These are phyloP conservation scores for Pseudogymnoascus sp. DNA, from an alignment of 2,329 filamentous ascomycete genomes.

Conservation along the genomic window DNA sequence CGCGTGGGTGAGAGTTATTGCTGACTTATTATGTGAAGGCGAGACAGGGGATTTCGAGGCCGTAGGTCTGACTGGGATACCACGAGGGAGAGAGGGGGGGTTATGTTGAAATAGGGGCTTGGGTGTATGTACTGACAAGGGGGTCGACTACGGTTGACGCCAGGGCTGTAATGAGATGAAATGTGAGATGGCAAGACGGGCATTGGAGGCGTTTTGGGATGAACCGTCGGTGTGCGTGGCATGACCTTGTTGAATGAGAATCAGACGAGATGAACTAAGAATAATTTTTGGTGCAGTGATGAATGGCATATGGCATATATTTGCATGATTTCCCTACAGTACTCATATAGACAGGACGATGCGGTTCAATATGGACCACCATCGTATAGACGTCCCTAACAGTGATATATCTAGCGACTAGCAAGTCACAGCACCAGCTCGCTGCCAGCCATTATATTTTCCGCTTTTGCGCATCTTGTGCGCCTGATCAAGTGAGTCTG, in stretches of 20 bases:
- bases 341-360: no score
- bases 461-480: not conserved
- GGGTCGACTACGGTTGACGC: not conserved
- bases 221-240: not conserved
- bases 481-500: not conserved
- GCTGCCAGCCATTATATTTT: not conserved
- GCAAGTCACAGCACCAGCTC: not conserved
- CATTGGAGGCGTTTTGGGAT: constrained; percentile 3
- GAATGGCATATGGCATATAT: not conserved
- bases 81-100: not conserved
- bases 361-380: no score
- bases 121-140: not conserved
- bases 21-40: constrained; percentile 33
- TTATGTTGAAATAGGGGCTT: not conserved
- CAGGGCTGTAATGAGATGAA: not conserved
- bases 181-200: not conserved
- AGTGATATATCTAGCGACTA: no score
- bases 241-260: not conserved
- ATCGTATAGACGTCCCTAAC: no score
- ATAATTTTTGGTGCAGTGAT: not conserved
- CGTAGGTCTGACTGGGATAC: constrained; percentile 24
- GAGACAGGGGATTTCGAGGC: constrained; percentile 45
- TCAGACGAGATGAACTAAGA: not conserved
- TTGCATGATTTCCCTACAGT: no score
- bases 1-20: no score